Evolutionary conservation across 441 rosid genomes (phyloP).

Genomic region (Populus hybrid): DNA sequence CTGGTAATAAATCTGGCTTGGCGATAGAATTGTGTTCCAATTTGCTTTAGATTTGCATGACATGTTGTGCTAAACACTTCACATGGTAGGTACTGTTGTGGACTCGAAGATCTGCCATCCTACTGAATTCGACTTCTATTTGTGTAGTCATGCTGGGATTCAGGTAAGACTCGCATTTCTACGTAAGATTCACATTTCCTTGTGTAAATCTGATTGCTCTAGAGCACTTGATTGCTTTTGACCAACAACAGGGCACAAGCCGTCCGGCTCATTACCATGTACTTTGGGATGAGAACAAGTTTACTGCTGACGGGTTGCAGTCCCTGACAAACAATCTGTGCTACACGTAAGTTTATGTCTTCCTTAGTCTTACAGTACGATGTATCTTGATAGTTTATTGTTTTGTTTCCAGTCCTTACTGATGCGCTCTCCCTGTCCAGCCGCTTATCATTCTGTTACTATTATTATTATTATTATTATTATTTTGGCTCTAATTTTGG

Average conservation of each 20-base stretch:
- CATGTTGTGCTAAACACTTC: neutral
- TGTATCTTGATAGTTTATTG: too few species aligned
- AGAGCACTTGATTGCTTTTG: too few species aligned
- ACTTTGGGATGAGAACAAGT: slow-evolving; percentile 93
- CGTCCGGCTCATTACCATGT: slow-evolving; percentile 99
- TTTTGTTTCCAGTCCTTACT: too few species aligned
- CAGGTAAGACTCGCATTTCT: slow-evolving; percentile 45
- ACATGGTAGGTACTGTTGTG: slow-evolving; percentile 66
- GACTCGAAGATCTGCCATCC: slow-evolving; percentile 88
- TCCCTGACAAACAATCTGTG: slow-evolving; percentile 88
- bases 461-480: too few species aligned
- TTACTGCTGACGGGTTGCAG: slow-evolving; percentile 82
- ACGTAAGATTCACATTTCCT: neutral
- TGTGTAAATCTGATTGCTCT: neutral
- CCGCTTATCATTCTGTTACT: too few species aligned
- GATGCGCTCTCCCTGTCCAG: too few species aligned
- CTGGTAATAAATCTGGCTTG: slow-evolving; percentile 40
- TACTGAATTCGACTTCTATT: slow-evolving; percentile 79
- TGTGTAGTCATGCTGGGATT: slow-evolving; percentile 89
- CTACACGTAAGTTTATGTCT: slow-evolving; percentile 39
- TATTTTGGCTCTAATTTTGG: too few species aligned
- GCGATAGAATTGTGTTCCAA: neutral
- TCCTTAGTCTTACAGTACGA: too few species aligned
- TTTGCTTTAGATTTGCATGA: neutral
- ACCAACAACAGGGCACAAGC: slow-evolving; percentile 67